Evolutionary conservation across 148 eudicot genomes (phyloP), one percentile per base, ranked within the genome.

Genomic region (Vaccinium macrocarpon): DNA sequence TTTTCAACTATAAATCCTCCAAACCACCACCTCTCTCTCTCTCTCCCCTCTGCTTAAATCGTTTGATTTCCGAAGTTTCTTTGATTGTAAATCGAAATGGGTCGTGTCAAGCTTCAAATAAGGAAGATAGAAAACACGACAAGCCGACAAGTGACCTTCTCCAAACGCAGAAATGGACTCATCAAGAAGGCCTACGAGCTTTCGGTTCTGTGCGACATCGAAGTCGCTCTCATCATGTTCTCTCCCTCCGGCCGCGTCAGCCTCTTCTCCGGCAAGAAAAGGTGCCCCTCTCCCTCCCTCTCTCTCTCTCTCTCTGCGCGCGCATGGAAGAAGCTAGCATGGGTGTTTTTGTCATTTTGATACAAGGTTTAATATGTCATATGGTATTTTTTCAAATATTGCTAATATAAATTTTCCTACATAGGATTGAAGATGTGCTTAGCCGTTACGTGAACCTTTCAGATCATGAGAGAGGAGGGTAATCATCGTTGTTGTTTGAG

Each of bases 101-200:
- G 98, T 35, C 91, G 98, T 1, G 94, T 90, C 25, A 94, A 94
- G 77, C 96, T 94, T 74, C 92, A 91, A 11, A 94, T 94, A 7
- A 90, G 88, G 84, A 94, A 90, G 84, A 93, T 93, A 76, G 94
- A 93, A 62, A 94, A 94, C 87, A 86, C 61, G 16, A 93, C 94
- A 12, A 94, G 90, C 83, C 90, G 95, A 16, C 98, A 94, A 84
- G 98, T 94, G n/a, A 94, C 98, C 4, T 94, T 91, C 86, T 94
- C 98, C n/a, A 94, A 93, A 76, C 90, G 96, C 46, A 85, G 98
- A 56, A 93, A 93, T 91, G 96, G 98, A 27, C 94, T 94, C 86
- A 92, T 94, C 75, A 94, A 93, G 85, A 94, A 94, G 70, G 98
- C 96, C 12, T 94, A 94, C 42, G 98, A 94, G 80, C 89, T 94